Base-by-base conservation (phyloP, 2,329 filamentous ascomycete species). In the Apiospora aurea region DNA sequence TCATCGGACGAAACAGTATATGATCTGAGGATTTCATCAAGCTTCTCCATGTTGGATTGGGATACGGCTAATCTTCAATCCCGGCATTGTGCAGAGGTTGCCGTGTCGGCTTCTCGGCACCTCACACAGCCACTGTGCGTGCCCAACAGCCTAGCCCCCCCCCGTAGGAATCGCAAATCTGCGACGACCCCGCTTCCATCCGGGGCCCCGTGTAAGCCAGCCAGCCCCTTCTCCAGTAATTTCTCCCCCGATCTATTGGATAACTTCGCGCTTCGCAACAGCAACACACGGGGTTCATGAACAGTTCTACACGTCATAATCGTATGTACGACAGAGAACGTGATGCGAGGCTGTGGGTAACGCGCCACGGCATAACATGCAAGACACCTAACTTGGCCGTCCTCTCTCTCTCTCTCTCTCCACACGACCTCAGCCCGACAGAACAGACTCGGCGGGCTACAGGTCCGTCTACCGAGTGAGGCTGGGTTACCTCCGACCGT, bases 31-130 rank as follows among this genome's bases (percentile, higher is more conserved):
- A 71, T 71, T 1, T 38, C 10, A 38, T 67, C 43, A 5, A 71
- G 70, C 26, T 34, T 67, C 8, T 71, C 41, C 70, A 67, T 67
- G 57, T 8, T 29, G 53, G n/a, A n/a, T 2, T 38, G 2, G 18
- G 4, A 38, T n/a, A 1, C 0, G 18, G 1, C 7, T 1, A n/a
- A n/a, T n/a, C n/a, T n/a, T n/a, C n/a, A n/a, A n/a, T n/a, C n/a
- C n/a, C n/a, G n/a, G n/a, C n/a, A n/a, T n/a, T n/a, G n/a, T n/a
- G n/a, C 4, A 13, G 13, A 57, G 7, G 26, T 8, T 18, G 13
- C 14, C 1, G 6, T 16, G 14, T 29, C 24, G 24, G 24, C n/a
- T 26, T 14, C 14, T 16, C 13, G 24, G 49, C 24, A 24, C 34
- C 16, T 16, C 16, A 53, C 24, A 26, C 24, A 26, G 49, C 49